phyloP scores from a whole-genome alignment of 2,329 filamentous ascomycete genomes.

The Fusarium liriodendri region DNA sequence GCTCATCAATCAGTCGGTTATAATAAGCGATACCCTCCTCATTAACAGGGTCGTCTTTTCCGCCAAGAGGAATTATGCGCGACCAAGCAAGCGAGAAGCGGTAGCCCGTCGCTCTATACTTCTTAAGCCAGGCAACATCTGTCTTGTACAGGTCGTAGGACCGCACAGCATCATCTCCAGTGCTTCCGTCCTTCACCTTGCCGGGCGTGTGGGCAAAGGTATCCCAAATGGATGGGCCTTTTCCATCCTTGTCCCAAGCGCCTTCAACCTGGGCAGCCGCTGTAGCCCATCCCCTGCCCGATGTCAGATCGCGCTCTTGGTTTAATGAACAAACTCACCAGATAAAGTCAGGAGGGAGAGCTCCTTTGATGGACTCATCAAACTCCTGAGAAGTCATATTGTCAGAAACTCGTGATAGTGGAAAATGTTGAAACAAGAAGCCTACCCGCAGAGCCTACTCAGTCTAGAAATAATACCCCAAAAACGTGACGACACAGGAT shows the following conservation, averaged over 20 bases:
- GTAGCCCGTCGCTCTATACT: constrained; percentile 69
- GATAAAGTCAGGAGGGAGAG: constrained; percentile 18
- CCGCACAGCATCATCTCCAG: constrained; percentile 51
- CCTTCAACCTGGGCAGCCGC: constrained; percentile 56
- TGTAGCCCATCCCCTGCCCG: constrained; percentile 51
- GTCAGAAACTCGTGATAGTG: background rate
- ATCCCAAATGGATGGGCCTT: constrained; percentile 56
- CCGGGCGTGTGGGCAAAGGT: constrained; percentile 52
- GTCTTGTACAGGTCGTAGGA: constrained; percentile 57
- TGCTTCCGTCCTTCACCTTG: constrained; percentile 53
- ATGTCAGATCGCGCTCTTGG: background rate
- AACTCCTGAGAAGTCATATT: constrained; percentile 15
- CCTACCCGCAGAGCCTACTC: background rate
- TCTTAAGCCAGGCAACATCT: constrained; percentile 67
- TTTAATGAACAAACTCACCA: constrained; percentile 28
- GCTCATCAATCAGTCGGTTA: constrained; percentile 68
- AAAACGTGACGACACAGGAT: background rate
- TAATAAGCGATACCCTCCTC: constrained; percentile 70
- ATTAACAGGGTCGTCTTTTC: constrained; percentile 71
- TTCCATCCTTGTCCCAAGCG: constrained; percentile 55
- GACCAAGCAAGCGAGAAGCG: constrained; percentile 75
- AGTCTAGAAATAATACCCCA: background rate
- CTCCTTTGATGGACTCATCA: constrained; percentile 19
- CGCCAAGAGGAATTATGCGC: constrained; percentile 72
- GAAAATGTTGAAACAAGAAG: background rate